phyloP scores from a whole-genome alignment of 2,329 filamentous ascomycete species.

The Cladophialophora carrionii region DNA sequence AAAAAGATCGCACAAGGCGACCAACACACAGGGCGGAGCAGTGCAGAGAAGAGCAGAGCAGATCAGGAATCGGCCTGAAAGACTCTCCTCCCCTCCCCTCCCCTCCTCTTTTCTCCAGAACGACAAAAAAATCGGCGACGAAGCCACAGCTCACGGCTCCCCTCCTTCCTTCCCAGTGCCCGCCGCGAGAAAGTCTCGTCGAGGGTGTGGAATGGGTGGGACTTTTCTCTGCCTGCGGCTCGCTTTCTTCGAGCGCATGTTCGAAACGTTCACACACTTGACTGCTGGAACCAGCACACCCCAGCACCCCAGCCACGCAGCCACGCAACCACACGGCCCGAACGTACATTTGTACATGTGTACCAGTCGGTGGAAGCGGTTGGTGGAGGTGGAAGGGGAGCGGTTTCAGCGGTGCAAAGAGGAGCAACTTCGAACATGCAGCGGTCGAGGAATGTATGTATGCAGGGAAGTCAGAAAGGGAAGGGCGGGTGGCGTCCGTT shows the following conservation, averaged over 20 bases:
- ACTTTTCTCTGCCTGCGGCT: too few species aligned
- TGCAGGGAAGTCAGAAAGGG: not conserved
- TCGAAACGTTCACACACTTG: not conserved
- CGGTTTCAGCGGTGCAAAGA: not conserved
- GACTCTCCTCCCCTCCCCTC: not conserved
- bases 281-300: not conserved
- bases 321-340: not conserved
- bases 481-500: not conserved
- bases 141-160: not conserved
- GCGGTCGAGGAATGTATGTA: not conserved
- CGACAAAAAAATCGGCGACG: not conserved
- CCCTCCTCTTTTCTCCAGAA: too few species aligned
- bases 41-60: not conserved
- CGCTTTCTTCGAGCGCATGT: not conserved
- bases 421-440: not conserved
- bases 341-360: not conserved
- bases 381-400: not conserved
- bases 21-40: not conserved
- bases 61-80: conserved; percentile 25
- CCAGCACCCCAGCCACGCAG: too few species aligned
- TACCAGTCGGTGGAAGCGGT: too few species aligned
- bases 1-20: conserved; percentile 4
- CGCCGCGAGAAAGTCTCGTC: not conserved
- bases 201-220: not conserved
- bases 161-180: not conserved